A percentile compares a stretch with the other conserved stretches of the same genome.
Conservation (phyloP, 148 eudicot species). For the Arctostaphylos glauca region DNA sequence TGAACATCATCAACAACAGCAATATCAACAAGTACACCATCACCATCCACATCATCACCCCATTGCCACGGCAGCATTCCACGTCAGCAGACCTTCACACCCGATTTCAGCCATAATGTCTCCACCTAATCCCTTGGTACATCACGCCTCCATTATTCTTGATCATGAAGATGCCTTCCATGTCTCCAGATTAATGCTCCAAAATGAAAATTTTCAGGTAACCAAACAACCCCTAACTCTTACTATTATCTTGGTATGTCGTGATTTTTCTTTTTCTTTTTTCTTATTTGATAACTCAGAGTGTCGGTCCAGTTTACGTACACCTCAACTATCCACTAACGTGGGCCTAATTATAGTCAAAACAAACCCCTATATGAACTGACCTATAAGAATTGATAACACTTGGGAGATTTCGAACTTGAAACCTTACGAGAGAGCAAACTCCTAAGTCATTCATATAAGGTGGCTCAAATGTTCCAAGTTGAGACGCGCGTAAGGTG, state of each 20-base stretch:
- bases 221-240: background rate
- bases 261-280: background rate
- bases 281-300: too few species aligned
- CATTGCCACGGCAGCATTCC: constrained; percentile 40
- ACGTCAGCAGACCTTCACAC: constrained; percentile 67
- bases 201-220: constrained; percentile 76
- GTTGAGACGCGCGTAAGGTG: too few species aligned
- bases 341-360: too few species aligned
- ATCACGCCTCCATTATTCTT: constrained; percentile 65
- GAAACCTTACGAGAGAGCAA: too few species aligned
- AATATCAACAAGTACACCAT: constrained; percentile 16
- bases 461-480: too few species aligned
- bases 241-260: background rate
- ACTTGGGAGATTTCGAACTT: too few species aligned
- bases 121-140: constrained; percentile 49
- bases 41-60: constrained; percentile 24
- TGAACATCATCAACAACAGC: constrained; percentile 26
- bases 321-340: too few species aligned
- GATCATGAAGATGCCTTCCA: constrained; percentile 60
- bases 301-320: too few species aligned
- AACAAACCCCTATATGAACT: too few species aligned
- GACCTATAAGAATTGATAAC: too few species aligned
- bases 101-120: constrained; percentile 63
- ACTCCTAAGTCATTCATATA: too few species aligned
- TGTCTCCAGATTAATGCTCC: constrained; percentile 75